Evolutionary conservation across 306 rosid genomes (phyloP).

Genomic region (Betula pendula): DNA sequence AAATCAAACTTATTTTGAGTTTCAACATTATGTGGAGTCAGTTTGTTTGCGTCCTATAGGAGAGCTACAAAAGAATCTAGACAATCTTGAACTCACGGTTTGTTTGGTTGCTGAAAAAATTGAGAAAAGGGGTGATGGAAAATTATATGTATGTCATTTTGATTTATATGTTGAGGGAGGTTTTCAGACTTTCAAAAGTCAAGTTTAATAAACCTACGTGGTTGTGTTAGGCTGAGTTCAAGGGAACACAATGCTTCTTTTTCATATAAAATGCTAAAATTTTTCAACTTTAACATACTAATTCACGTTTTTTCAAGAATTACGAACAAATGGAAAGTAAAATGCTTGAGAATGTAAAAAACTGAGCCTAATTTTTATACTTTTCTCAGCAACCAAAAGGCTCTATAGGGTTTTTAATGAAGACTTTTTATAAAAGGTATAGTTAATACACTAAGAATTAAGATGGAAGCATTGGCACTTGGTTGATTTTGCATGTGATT

Average conservation of each 20-base stretch:
- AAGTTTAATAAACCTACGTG: not conserved
- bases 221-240: conserved; percentile 1
- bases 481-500: not conserved
- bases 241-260: not conserved
- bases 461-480: not conserved
- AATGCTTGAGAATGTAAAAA: not conserved
- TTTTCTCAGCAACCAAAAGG: not conserved
- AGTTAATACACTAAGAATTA: conserved; percentile 2
- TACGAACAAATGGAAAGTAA: not conserved
- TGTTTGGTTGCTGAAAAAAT: not conserved
- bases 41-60: not conserved
- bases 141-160: not conserved
- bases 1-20: not conserved
- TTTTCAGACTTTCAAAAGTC: not conserved
- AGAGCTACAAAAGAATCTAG: not conserved
- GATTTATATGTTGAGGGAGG: not conserved
- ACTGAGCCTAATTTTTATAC: conserved; percentile 10
- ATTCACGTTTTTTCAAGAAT: not conserved
- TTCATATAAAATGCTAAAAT: not conserved
- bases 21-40: not conserved
- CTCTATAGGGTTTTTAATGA: not conserved
- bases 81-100: not conserved
- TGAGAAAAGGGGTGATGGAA: not conserved
- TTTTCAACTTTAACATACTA: not conserved
- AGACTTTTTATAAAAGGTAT: not conserved